Conservation (phyloP, 306 rosid species). For the Cicer chorassanicum region DNA sequence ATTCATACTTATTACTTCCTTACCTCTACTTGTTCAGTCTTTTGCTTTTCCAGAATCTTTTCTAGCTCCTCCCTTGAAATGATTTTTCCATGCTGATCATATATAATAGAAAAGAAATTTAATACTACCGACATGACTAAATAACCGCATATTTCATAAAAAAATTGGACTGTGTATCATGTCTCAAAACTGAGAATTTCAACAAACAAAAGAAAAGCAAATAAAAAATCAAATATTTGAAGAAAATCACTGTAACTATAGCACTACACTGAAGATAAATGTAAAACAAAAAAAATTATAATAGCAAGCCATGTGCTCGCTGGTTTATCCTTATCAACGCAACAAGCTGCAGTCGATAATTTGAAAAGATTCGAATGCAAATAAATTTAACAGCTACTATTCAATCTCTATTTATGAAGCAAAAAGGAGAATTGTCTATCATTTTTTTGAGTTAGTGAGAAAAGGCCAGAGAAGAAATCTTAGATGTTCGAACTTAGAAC, state of each 20-base stretch:
- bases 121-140: constrained; percentile 33
- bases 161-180: constrained; percentile 6
- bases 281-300: constrained; percentile 23
- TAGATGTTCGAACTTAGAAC: not conserved
- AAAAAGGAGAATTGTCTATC: constrained; percentile 13
- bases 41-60: constrained; percentile 66
- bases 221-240: constrained; percentile 27
- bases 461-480: constrained; percentile 5
- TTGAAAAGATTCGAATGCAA: constrained; percentile 14
- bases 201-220: constrained; percentile 11
- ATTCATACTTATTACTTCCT: constrained; percentile 32
- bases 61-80: constrained; percentile 89
- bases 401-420: constrained; percentile 23
- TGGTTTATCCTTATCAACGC: constrained; percentile 7
- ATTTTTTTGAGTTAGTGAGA: not conserved
- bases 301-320: constrained; percentile 15
- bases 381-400: constrained; percentile 20
- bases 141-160: constrained; percentile 28
- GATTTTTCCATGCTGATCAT: constrained; percentile 80
- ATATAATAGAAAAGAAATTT: constrained; percentile 44
- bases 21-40: constrained; percentile 82
- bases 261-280: constrained; percentile 13
- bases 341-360: constrained; percentile 11
- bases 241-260: constrained; percentile 19
- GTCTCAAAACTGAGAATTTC: constrained; percentile 22